Percentiles rank a stretch among this genome's conserved stretches.
phyloP scores from a whole-genome alignment of 2,329 filamentous ascomycete genomes.

The Fusarium luffae region DNA sequence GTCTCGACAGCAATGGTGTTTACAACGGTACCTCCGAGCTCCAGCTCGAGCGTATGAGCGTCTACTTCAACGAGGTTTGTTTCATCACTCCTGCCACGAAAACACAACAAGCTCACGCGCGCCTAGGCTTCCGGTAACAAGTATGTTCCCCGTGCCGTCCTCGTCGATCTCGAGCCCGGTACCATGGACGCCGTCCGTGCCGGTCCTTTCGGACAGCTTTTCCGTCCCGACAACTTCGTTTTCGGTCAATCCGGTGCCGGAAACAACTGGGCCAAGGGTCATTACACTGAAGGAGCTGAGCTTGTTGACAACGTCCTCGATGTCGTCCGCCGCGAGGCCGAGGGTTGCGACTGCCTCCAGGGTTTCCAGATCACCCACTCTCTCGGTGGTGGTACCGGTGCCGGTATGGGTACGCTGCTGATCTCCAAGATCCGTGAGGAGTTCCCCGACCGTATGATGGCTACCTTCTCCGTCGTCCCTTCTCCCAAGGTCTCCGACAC shows the following conservation, averaged over 20 bases:
- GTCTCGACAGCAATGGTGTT: conserved; percentile 97
- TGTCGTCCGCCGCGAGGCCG: conserved; percentile 97
- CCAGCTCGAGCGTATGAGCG: conserved; percentile 99
- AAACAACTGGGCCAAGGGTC: conserved; percentile 99
- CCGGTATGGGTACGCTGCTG: conserved; percentile 99
- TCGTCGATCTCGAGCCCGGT: conserved; percentile 99
- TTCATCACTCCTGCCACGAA: background rate
- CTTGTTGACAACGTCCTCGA: conserved; percentile 98
- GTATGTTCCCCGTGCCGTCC: conserved; percentile 98
- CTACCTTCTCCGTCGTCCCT: conserved; percentile 98
- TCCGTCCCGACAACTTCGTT: conserved; percentile 99
- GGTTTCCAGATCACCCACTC: conserved; percentile 99
- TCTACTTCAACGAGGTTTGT: conserved; percentile 89
- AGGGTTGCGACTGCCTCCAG: conserved; percentile 99
- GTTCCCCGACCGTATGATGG: conserved; percentile 99
- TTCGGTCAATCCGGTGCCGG: conserved; percentile 99
- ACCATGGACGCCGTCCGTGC: conserved; percentile 99
- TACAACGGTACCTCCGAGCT: conserved; percentile 99
- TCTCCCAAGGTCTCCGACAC: conserved; percentile 99
- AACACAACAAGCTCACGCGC: conserved; percentile 28
- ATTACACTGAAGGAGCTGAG: conserved; percentile 99
- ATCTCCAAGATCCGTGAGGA: conserved; percentile 99
- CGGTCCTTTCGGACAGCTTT: conserved; percentile 97
- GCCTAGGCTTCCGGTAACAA: conserved; percentile 92
- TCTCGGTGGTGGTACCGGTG: conserved; percentile 99